These are phyloP conservation scores for Clonostachys byssicola DNA, from an alignment of 2,329 filamentous ascomycete species.

Conservation along the genomic window DNA sequence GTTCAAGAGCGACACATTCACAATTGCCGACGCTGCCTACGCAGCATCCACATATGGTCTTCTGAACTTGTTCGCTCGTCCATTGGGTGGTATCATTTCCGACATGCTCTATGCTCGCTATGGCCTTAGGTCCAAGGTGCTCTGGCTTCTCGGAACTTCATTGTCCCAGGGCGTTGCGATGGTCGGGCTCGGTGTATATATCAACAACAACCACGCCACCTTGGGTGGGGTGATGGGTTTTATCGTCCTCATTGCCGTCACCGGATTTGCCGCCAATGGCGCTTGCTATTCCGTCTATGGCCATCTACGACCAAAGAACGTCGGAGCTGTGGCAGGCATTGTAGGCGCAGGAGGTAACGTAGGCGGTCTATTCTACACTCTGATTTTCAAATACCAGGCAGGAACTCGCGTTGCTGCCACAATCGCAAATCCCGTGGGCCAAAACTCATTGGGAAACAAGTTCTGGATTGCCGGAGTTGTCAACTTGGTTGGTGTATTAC, in stretches of 20 bases:
- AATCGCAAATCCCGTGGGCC: background rate
- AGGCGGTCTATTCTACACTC: conserved; percentile 79
- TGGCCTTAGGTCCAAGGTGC: conserved; percentile 13
- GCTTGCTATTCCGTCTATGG: conserved; percentile 84
- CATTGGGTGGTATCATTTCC: conserved; percentile 56
- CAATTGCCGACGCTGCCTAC: conserved; percentile 24
- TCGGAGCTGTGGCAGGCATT: conserved; percentile 72
- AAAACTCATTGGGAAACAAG: background rate
- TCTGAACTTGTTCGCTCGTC: conserved; percentile 64
- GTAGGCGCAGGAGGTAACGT: conserved; percentile 80
- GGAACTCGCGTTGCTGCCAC: background rate
- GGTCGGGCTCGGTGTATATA: conserved; percentile 55
- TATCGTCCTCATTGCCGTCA: conserved; percentile 72
- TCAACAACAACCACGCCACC: conserved; percentile 33
- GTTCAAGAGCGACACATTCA: conserved; percentile 53
- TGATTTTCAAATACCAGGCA: conserved; percentile 35
- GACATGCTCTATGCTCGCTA: conserved; percentile 42
- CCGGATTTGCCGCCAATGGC: conserved; percentile 81
- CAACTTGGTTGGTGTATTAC: background rate
- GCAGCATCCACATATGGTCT: conserved; percentile 70
- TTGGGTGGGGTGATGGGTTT: conserved; percentile 68
- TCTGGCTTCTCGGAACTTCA: conserved; percentile 41
- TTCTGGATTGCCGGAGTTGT: background rate
- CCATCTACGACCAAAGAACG: conserved; percentile 79
- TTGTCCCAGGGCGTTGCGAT: conserved; percentile 48